Percentiles rank a stretch among this genome's conserved stretches.
phyloP scores from a whole-genome alignment of 331 rosid genomes.

The Saraca asoca region DNA sequence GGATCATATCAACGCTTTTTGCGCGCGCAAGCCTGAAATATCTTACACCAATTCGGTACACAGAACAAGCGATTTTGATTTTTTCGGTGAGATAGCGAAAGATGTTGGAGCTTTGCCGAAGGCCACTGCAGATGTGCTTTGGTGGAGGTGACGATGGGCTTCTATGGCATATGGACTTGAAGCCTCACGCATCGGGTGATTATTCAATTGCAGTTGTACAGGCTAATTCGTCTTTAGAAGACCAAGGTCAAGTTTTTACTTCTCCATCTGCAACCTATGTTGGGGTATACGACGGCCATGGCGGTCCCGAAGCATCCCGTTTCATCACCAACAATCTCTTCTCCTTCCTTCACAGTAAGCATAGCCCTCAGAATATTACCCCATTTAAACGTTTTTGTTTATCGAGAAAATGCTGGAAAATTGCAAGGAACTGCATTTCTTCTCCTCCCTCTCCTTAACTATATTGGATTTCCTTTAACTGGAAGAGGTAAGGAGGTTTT shows the following conservation, averaged over 20 bases:
- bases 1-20: conserved; percentile 12
- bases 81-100: conserved; percentile 1
- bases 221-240: conserved; percentile 74
- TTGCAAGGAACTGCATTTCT: neutral
- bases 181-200: conserved; percentile 65
- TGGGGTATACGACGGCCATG: conserved; percentile 87
- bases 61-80: neutral
- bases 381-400: neutral
- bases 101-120: conserved; percentile 60
- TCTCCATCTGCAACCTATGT: conserved; percentile 66
- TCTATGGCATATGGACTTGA: conserved; percentile 63
- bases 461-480: no score
- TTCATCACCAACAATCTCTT: conserved; percentile 64
- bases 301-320: conserved; percentile 83
- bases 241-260: conserved; percentile 73
- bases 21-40: neutral
- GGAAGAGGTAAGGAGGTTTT: no score
- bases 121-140: conserved; percentile 61
- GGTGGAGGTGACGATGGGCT: conserved; percentile 59
- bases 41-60: neutral
- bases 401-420: neutral
- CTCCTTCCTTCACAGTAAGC: conserved; percentile 59
- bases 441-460: no score
- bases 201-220: conserved; percentile 80
- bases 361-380: neutral